Conservation (phyloP, 108 stramenopile species). For the Cyclotella baltica region DNA sequence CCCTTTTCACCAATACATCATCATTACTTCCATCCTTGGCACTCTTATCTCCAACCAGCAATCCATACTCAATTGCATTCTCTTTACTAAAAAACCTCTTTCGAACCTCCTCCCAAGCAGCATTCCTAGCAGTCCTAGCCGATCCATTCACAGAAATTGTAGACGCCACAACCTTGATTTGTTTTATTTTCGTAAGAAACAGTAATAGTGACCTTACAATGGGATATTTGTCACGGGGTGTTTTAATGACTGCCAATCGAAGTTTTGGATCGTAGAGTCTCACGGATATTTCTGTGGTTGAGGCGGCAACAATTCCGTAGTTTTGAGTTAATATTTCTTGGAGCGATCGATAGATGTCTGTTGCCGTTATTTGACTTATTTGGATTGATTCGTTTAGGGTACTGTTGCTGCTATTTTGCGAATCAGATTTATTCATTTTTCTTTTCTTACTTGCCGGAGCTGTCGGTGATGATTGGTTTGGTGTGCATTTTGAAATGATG, state of each 20-base stretch:
- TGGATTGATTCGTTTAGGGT: neutral
- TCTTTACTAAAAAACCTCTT: constrained; percentile 34
- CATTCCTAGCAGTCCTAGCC: constrained; percentile 70
- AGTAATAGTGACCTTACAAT: constrained; percentile 59
- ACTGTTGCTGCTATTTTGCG: constrained; percentile 5
- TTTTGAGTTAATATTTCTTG: constrained; percentile 39
- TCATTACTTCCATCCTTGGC: no score
- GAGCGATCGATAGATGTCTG: constrained; percentile 43
- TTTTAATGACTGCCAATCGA: constrained; percentile 61
- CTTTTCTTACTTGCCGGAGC: constrained; percentile 25
- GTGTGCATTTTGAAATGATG: constrained; percentile 19
- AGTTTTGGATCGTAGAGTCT: constrained; percentile 62
- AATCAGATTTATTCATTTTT: constrained; percentile 18
- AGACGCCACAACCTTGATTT: constrained; percentile 57
- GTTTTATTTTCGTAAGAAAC: constrained; percentile 48
- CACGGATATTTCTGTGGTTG: constrained; percentile 45
- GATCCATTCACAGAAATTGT: constrained; percentile 67
- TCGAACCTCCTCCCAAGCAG: constrained; percentile 47
- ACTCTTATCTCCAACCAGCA: neutral
- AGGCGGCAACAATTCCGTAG: constrained; percentile 31
- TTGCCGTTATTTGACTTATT: constrained; percentile 31
- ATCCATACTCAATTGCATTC: constrained; percentile 18
- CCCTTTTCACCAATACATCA: neutral
- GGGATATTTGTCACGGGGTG: constrained; percentile 55
- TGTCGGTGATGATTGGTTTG: constrained; percentile 3